Percentiles rank a stretch among this genome's conserved stretches.
These are phyloP conservation scores for Erodium texanum DNA, from an alignment of 441 rosid species.

Conservation along the genomic window DNA sequence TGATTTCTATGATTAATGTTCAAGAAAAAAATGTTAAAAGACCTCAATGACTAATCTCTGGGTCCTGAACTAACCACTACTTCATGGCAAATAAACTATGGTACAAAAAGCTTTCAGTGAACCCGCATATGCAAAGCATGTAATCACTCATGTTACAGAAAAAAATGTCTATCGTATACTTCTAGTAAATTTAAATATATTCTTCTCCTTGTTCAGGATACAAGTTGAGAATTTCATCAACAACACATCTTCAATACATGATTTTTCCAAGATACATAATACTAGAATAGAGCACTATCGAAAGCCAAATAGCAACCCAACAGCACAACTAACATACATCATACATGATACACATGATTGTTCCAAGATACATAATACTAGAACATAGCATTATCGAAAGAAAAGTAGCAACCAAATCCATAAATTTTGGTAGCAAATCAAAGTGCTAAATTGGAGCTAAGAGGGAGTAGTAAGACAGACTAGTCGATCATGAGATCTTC, in stretches of 20 bases:
- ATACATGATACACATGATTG: too few relatives aligned
- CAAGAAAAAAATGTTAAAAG: too few relatives aligned
- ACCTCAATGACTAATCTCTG: too few relatives aligned
- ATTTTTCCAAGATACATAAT: not conserved
- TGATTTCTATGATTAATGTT: too few relatives aligned
- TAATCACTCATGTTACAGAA: not conserved
- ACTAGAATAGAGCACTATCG: not conserved
- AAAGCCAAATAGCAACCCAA: not conserved
- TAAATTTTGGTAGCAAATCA: not conserved
- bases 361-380: not conserved
- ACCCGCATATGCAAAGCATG: not conserved
- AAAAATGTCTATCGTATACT: not conserved
- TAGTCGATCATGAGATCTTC: not conserved
- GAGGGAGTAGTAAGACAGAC: not conserved
- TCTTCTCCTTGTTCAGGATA: not conserved
- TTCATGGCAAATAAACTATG: not conserved
- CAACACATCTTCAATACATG: not conserved
- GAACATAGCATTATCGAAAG: not conserved
- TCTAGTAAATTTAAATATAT: too few relatives aligned
- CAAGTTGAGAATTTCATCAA: not conserved
- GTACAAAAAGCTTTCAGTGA: not conserved
- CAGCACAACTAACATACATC: too few relatives aligned
- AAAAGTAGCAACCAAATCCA: not conserved
- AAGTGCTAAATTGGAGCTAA: not conserved
- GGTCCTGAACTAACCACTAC: too few relatives aligned